Evolutionary conservation across 164 flowering plant genomes (phyloP).

Genomic region (Nelumbo lutea): DNA sequence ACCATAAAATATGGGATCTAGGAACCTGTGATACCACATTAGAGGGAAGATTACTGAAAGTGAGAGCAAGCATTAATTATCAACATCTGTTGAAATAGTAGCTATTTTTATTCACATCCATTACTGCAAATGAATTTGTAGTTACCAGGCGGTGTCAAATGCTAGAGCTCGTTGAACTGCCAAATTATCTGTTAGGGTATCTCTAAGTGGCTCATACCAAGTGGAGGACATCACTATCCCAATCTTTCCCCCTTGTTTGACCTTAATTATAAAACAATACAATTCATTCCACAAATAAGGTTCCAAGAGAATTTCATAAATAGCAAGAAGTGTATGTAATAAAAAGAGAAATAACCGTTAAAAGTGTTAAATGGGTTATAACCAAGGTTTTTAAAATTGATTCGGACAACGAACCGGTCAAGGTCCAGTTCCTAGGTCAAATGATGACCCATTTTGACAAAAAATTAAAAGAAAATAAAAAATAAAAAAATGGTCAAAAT

Average conservation of each 20-base stretch:
- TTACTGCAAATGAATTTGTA: not conserved
- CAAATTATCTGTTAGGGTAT: not conserved
- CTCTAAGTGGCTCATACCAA: not conserved
- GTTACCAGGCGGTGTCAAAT: not conserved
- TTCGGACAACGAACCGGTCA: no score
- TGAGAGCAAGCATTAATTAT: no score
- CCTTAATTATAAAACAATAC: not conserved
- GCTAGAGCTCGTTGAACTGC: not conserved
- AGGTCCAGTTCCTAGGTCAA: no score
- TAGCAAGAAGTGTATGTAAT: not conserved
- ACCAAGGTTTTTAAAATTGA: no score
- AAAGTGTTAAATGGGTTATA: no score
- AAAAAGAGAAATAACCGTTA: not conserved
- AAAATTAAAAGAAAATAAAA: no score
- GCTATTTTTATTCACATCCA: no score
- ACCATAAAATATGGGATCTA: not conserved
- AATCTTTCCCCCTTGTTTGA: not conserved
- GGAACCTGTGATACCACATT: not conserved
- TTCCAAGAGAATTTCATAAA: not conserved
- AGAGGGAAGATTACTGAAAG: no score
- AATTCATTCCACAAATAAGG: no score
- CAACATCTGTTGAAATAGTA: no score
- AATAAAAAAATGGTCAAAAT: no score
- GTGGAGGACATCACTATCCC: not conserved
- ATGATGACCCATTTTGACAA: no score